phyloP scores from a whole-genome alignment of 371 early-diverging fungal species.

The Amoeboradix gromovi region DNA sequence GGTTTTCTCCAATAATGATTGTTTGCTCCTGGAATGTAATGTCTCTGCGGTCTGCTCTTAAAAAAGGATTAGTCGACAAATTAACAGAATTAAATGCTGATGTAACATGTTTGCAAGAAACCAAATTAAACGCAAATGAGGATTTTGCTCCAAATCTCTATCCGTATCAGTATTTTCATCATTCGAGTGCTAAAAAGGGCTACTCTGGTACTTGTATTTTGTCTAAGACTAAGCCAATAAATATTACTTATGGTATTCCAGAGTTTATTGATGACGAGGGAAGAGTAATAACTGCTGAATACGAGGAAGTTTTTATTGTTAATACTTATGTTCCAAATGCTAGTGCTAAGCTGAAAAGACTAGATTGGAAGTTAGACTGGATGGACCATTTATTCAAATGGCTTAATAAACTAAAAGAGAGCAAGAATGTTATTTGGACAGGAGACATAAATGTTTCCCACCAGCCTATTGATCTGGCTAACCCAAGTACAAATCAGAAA shows the following conservation, averaged over 20 bases:
- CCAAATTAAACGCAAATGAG: neutral
- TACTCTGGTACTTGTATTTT: constrained; percentile 51
- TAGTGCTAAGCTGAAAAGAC: constrained; percentile 32
- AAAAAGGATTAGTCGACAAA: neutral
- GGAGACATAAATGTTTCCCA: constrained; percentile 63
- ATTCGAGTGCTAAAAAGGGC: constrained; percentile 30
- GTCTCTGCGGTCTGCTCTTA: neutral
- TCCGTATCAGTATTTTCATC: constrained; percentile 4
- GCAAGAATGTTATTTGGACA: constrained; percentile 45
- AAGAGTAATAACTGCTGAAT: constrained; percentile 39
- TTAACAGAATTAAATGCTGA: neutral
- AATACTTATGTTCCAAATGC: constrained; percentile 44
- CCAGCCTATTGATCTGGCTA: constrained; percentile 39
- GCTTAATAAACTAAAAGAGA: constrained; percentile 29
- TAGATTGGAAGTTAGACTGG: constrained; percentile 30
- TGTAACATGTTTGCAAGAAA: neutral
- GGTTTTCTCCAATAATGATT: neutral
- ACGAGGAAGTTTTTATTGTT: constrained; percentile 29
- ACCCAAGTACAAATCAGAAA: constrained; percentile 40
- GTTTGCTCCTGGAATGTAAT: neutral
- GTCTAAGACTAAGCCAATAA: constrained; percentile 40
- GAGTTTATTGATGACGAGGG: constrained; percentile 30
- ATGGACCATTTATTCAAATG: constrained; percentile 33
- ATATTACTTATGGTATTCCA: constrained; percentile 28
- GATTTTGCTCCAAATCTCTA: neutral